Evolutionary conservation across 148 eudicot species (phyloP).

Genomic region (Mesembryanthemum crystallinum): DNA sequence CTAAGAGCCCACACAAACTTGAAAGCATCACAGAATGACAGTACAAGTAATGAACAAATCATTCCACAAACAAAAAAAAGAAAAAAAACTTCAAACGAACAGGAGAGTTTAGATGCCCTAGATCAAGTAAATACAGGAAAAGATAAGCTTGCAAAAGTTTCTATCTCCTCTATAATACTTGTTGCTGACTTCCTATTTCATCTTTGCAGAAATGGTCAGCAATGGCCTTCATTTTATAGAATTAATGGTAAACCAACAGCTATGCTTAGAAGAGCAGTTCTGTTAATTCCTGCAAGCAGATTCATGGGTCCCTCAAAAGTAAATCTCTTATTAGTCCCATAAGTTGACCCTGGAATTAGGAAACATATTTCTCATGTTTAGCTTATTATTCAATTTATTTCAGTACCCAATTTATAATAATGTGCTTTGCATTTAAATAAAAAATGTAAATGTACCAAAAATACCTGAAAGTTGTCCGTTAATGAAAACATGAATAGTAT

Average conservation of each 20-base stretch:
- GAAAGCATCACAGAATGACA: no score
- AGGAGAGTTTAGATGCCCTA: no score
- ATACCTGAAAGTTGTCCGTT: constrained; percentile 77
- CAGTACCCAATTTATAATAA: background rate
- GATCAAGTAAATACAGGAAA: no score
- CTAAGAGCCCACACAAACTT: no score
- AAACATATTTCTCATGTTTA: background rate
- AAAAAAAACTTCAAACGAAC: no score
- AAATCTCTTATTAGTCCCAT: constrained; percentile 48
- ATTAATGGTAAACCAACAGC: constrained; percentile 89
- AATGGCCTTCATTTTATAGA: no score
- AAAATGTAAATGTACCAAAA: background rate
- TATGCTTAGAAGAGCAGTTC: constrained; percentile 69
- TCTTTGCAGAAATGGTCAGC: no score
- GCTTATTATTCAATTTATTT: background rate
- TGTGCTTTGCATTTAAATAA: background rate
- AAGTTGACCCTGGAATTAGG: constrained; percentile 62
- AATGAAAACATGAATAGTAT: constrained; percentile 67
- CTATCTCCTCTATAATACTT: no score
- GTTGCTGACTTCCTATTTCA: no score
- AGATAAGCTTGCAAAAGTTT: no score
- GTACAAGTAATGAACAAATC: no score
- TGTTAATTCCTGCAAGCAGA: constrained; percentile 64
- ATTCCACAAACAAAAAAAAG: no score
- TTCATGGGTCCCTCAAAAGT: constrained; percentile 54